Percentiles rank a stretch among this genome's conserved stretches.
These are phyloP conservation scores for Oidium heveae DNA, from an alignment of 2,329 filamentous ascomycete species.

Conservation along the genomic window DNA sequence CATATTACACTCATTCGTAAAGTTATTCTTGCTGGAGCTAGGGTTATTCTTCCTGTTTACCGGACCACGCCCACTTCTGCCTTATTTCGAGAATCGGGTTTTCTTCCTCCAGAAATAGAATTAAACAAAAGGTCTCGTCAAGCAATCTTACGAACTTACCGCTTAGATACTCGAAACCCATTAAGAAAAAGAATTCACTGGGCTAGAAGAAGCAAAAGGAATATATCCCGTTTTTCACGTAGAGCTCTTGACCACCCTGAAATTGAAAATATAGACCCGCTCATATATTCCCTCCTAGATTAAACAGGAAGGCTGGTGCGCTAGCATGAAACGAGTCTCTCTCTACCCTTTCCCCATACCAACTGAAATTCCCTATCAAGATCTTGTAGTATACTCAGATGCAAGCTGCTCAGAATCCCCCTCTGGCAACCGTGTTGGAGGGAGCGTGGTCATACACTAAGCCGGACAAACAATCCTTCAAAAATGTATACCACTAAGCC, in stretches of 20 bases:
- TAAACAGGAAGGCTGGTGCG: background rate
- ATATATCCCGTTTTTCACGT: background rate
- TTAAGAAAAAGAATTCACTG: background rate
- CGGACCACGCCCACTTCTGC: background rate
- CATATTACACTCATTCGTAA: background rate
- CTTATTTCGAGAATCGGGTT: background rate
- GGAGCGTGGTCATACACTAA: too few relatives aligned
- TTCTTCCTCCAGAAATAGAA: background rate
- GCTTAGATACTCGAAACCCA: background rate
- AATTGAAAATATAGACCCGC: background rate
- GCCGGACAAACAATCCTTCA: too few relatives aligned
- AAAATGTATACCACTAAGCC: too few relatives aligned
- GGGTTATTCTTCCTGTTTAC: background rate
- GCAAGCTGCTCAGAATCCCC: background rate
- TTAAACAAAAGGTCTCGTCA: background rate
- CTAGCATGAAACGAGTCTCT: background rate
- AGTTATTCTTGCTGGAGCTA: background rate
- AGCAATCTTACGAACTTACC: background rate
- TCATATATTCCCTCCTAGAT: background rate
- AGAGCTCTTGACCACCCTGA: background rate
- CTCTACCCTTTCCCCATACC: background rate
- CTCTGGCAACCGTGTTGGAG: too few relatives aligned
- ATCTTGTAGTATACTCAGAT: background rate
- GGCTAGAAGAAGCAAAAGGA: background rate
- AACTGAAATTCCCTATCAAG: background rate